Base-by-base conservation (phyloP, 495 filamentous ascomycete genomes). In the Penicillium taxi region DNA sequence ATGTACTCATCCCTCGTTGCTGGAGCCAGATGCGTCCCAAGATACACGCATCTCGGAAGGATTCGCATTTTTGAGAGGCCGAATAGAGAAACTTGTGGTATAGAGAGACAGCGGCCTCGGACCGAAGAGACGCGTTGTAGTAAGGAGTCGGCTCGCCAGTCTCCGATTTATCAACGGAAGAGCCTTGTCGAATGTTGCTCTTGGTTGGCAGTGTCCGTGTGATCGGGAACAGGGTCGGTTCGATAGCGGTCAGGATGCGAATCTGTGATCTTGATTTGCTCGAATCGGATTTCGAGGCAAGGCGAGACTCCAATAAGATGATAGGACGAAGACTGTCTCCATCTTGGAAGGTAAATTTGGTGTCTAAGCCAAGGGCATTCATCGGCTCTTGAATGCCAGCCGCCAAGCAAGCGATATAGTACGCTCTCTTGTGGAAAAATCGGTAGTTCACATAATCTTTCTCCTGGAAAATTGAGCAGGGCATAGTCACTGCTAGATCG, bases 381-480 rank as follows among this genome's bases (percentile, higher is more conserved):
- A 36, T 37, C 0, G 69, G 58, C 17, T 75, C 68, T 37, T 75
- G 75, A 14, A 98, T 65, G 4, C 72, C 74, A 19, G 75, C 75
- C 2, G 85, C 79, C 39, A 96, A 56, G 44, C 78, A 83, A 23
- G 89, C 84, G 18, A 98, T 60, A 45, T 94, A 96, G 51, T 87
- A 96, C 4, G 91, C 86, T 37, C 90, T 66, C 56, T 96, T 95
- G 61, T 96, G 81, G 51, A 96, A 96, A 58, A 90, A 98, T 42
- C 91, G 74, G 61, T 89, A 74, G 50, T 96, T 86, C 29, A 89
- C 69, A 56, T 88, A 96, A 61, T 98, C 91, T 57, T 98, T 96
- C 34, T 89, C 83, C 52, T 94, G 85, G 43, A 96, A 86, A 2
- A 94, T 64, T 2, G 73, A 63, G 28, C 56, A 61, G 11, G 93